Conservation (phyloP, 83 land plant genomes). For the Picea engelmannii region DNA sequence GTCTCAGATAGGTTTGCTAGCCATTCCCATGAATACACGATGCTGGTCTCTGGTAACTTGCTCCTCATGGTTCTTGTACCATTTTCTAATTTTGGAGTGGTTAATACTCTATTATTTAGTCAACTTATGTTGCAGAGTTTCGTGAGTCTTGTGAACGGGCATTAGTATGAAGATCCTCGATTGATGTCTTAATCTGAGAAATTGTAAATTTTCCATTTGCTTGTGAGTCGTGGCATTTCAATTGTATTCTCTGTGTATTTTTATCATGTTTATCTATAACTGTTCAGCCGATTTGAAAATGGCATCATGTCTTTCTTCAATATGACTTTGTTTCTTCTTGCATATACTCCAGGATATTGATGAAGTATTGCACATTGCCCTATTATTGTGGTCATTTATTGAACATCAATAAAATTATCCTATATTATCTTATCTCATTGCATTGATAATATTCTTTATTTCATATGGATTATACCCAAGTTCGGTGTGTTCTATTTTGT, state of each 20-base stretch:
- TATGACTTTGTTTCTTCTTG: not conserved
- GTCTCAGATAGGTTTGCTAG: not conserved
- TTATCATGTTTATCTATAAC: not conserved
- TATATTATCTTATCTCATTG: too few relatives aligned
- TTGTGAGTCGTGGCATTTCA: not conserved
- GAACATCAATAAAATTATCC: too few relatives aligned
- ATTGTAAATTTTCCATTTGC: not conserved
- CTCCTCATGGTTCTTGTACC: not conserved
- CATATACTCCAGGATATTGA: not conserved
- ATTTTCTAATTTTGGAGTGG: not conserved
- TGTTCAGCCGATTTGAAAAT: not conserved
- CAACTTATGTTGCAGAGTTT: not conserved
- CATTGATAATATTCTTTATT: not conserved
- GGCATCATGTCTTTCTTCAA: not conserved
- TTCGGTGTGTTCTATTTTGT: not conserved
- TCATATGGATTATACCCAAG: not conserved
- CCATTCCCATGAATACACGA: not conserved
- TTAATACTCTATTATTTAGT: not conserved
- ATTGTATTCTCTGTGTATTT: not conserved
- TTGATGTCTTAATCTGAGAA: not conserved
- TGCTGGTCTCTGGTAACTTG: not conserved
- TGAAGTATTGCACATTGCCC: not conserved
- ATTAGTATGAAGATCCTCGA: not conserved
- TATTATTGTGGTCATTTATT: too few relatives aligned
- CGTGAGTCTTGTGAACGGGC: not conserved